phyloP scores from a whole-genome alignment of 805 yeast species.

The Ascoidea tarda region DNA sequence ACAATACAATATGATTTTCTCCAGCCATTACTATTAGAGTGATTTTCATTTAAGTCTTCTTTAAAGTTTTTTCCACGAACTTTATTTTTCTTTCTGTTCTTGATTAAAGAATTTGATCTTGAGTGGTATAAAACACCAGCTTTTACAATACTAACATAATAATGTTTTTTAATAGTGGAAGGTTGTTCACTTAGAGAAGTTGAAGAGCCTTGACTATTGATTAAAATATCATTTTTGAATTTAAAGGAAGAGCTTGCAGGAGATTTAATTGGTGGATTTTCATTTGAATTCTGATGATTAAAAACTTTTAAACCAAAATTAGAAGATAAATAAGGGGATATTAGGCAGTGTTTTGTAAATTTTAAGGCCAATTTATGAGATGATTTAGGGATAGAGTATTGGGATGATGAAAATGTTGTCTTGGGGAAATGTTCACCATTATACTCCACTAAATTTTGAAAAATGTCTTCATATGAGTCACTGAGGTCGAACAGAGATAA shows the following conservation, averaged over 20 bases:
- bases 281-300: background rate
- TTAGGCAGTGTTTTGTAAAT: background rate
- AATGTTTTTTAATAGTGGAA: slow-evolving; percentile 7
- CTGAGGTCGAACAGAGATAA: background rate
- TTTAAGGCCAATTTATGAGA: background rate
- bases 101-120: slow-evolving; percentile 5
- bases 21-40: slow-evolving; percentile 19
- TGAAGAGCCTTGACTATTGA: background rate
- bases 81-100: slow-evolving; percentile 13
- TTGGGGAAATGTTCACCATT: background rate
- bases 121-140: slow-evolving; percentile 23
- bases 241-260: background rate
- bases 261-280: background rate
- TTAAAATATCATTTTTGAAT: background rate
- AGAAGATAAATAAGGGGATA: background rate
- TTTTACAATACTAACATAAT: slow-evolving; percentile 23
- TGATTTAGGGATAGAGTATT: background rate
- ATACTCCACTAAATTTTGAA: background rate
- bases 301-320: background rate
- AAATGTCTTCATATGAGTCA: background rate
- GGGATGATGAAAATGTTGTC: background rate
- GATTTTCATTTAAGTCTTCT: slow-evolving; percentile 3
- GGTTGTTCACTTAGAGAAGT: no score
- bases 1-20: slow-evolving; percentile 30
- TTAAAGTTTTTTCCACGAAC: slow-evolving; percentile 6